Conservation (phyloP, 305 asterid species). For the Fraxinus xanthoxyloides region DNA sequence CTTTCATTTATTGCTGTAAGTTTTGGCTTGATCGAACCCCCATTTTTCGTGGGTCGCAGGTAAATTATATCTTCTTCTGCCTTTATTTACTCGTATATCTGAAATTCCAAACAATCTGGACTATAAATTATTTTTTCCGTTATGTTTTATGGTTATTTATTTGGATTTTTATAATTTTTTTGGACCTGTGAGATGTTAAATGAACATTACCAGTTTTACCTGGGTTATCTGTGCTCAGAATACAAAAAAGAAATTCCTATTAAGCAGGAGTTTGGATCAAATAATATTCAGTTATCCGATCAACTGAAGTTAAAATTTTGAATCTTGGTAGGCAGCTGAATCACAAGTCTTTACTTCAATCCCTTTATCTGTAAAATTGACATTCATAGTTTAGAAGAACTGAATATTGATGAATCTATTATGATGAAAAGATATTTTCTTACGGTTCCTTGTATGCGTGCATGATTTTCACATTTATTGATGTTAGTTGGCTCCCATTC, state of each 20-base stretch:
- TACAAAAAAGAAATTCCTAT: background rate
- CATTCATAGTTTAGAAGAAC: background rate
- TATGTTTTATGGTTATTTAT: background rate
- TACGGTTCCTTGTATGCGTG: background rate
- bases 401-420: background rate
- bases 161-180: background rate
- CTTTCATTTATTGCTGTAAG: conserved; percentile 24
- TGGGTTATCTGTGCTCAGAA: background rate
- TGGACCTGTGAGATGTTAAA: background rate
- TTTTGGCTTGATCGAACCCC: conserved; percentile 25
- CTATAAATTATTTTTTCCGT: background rate
- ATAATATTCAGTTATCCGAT: background rate
- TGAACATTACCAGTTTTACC: conserved; percentile 18
- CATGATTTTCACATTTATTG: background rate
- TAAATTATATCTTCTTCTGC: conserved; percentile 8
- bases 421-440: background rate
- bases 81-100: background rate
- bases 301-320: background rate
- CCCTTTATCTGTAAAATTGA: background rate
- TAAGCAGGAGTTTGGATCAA: background rate
- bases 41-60: conserved; percentile 21
- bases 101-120: background rate
- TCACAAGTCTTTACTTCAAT: background rate
- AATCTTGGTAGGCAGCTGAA: background rate
- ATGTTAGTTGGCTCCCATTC: background rate